Conservation (phyloP, 2,329 filamentous ascomycete species). For the Xylariaceae sp. region DNA sequence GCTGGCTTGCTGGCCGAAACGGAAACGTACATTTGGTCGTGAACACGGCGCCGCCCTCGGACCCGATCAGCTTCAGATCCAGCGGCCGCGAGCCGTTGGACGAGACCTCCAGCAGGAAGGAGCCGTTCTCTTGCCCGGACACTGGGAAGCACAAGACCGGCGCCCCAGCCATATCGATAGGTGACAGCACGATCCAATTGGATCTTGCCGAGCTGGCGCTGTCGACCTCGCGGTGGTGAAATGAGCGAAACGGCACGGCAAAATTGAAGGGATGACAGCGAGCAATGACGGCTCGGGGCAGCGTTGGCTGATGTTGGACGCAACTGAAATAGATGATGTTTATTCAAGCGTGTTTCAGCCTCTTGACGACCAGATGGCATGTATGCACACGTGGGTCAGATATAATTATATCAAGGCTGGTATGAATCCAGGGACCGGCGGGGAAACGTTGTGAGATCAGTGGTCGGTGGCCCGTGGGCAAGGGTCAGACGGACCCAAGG, state of each 20-base stretch:
- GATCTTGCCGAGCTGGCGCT: neutral
- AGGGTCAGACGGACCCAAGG: too few species aligned
- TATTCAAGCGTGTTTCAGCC: too few species aligned
- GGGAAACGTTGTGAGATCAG: too few species aligned
- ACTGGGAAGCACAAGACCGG: constrained; percentile 52
- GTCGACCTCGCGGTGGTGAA: neutral
- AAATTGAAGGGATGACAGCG: neutral
- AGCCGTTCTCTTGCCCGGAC: constrained; percentile 42
- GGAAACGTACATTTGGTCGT: constrained; percentile 45
- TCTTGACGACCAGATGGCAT: too few species aligned
- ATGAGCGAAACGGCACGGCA: neutral
- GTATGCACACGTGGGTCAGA: too few species aligned
- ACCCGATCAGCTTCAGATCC: constrained; percentile 60
- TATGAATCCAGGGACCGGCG: too few species aligned
- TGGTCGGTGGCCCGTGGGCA: too few species aligned
- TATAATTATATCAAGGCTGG: too few species aligned
- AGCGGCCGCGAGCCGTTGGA: constrained; percentile 43
- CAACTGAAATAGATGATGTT: too few species aligned
- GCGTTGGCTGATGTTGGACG: neutral
- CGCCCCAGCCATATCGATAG: constrained; percentile 13
- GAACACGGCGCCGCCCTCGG: constrained; percentile 58
- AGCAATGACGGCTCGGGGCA: neutral
- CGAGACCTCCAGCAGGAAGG: constrained; percentile 54
- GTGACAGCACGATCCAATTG: too few species aligned
- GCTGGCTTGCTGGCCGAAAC: too few species aligned